A percentile compares a stretch with the other conserved stretches of the same genome.
These are phyloP conservation scores for Elsinoe australis DNA, from an alignment of 2,329 filamentous ascomycete genomes.

Conservation along the genomic window DNA sequence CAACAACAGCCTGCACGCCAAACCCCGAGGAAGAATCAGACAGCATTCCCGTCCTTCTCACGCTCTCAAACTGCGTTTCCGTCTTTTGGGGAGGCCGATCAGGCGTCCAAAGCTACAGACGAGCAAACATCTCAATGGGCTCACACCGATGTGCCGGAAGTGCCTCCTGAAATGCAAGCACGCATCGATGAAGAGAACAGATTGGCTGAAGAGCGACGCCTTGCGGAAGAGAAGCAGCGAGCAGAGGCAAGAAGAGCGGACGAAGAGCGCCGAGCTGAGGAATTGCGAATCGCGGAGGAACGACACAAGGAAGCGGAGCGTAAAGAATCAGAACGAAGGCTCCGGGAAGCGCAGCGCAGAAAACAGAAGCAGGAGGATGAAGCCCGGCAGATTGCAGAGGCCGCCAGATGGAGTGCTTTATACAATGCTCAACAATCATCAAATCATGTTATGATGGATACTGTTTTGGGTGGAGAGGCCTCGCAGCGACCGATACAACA, in stretches of 20 bases:
- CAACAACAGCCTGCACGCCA: not conserved
- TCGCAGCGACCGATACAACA: no score
- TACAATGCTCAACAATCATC: not conserved
- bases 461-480: no score
- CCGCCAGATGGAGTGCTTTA: conserved; percentile 2
- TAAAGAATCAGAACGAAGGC: not conserved
- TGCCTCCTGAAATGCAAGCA: conserved; percentile 14
- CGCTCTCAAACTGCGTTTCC: not conserved
- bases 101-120: not conserved
- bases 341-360: conserved; percentile 1
- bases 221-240: not conserved
- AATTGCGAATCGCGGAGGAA: conserved; percentile 1
- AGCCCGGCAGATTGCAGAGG: conserved; percentile 6
- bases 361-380: conserved; percentile 10
- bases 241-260: not conserved
- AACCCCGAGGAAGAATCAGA: not conserved
- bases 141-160: not conserved
- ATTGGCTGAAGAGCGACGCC: not conserved
- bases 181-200: conserved; percentile 12
- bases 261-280: not conserved
- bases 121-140: not conserved
- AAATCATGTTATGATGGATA: not conserved
- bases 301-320: conserved; percentile 6
- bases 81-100: not conserved
- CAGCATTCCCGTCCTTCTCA: not conserved